Evolutionary conservation across 2,329 filamentous ascomycete genomes (phyloP).

Genomic region (Hirsutella minnesotensis): DNA sequence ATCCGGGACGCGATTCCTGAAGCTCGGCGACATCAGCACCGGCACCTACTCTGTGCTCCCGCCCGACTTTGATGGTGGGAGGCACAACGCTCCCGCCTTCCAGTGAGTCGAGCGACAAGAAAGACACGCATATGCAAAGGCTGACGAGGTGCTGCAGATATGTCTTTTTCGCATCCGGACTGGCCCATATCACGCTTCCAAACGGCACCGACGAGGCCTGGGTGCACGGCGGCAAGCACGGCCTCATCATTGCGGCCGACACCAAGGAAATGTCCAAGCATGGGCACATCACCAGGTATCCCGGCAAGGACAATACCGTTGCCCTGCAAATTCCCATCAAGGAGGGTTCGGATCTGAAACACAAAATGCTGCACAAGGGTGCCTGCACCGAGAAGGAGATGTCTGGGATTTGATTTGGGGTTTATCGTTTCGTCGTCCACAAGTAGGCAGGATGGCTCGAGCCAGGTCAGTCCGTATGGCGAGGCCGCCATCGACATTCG

Average conservation of each 20-base stretch:
- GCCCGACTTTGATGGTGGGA: slow-evolving; percentile 23
- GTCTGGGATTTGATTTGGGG: not conserved
- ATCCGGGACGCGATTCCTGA: slow-evolving; percentile 17
- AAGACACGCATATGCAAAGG: too few species aligned
- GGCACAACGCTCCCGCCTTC: slow-evolving; percentile 27
- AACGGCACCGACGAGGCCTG: slow-evolving; percentile 22
- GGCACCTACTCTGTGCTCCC: slow-evolving; percentile 25
- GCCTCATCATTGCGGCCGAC: slow-evolving; percentile 29
- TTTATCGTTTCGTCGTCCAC: too few species aligned
- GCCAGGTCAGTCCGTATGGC: too few species aligned
- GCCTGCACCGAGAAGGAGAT: slow-evolving; percentile 1
- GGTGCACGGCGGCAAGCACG: slow-evolving; percentile 26
- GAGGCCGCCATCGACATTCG: too few species aligned
- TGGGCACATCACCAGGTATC: slow-evolving; percentile 30
- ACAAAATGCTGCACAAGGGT: slow-evolving; percentile 4
- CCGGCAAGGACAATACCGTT: slow-evolving; percentile 23
- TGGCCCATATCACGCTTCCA: slow-evolving; percentile 27
- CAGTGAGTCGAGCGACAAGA: slow-evolving; percentile 20
- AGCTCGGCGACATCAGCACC: slow-evolving; percentile 20
- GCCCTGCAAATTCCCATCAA: slow-evolving; percentile 12
- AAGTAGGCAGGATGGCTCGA: too few species aligned
- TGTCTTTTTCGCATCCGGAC: slow-evolving; percentile 25
- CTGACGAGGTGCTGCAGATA: slow-evolving; percentile 11
- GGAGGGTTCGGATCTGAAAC: slow-evolving; percentile 2
- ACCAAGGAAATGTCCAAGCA: slow-evolving; percentile 23